Conservation (phyloP, 2,329 filamentous ascomycete species). For the Davidsoniella eucalypti region DNA sequence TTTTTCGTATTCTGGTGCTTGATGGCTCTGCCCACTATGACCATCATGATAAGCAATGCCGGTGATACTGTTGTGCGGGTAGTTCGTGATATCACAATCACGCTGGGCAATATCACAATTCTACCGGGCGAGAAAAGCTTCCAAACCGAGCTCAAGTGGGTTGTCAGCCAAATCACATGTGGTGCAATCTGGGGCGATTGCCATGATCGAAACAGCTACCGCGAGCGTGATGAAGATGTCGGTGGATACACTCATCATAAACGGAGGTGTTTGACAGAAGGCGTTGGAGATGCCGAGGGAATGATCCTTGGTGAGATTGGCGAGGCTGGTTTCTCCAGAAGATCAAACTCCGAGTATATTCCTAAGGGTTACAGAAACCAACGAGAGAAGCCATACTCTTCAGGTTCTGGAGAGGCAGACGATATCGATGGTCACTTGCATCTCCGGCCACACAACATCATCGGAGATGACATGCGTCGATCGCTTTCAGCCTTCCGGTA, state of each 20-base stretch:
- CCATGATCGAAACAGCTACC: neutral
- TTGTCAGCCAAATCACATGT: conserved; percentile 26
- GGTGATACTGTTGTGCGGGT: conserved; percentile 64
- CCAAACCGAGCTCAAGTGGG: conserved; percentile 27
- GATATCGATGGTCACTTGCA: neutral
- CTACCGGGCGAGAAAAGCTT: conserved; percentile 39
- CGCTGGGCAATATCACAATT: conserved; percentile 42
- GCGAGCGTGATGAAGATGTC: neutral
- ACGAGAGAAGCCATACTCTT: neutral
- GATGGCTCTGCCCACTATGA: conserved; percentile 74
- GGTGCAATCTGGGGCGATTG: conserved; percentile 24
- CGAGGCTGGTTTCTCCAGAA: neutral
- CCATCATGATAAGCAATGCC: conserved; percentile 68
- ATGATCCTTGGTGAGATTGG: conserved; percentile 3
- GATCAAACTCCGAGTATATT: neutral
- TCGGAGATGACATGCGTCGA: neutral
- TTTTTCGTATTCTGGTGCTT: conserved; percentile 94
- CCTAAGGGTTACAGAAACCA: neutral
- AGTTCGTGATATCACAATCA: conserved; percentile 37
- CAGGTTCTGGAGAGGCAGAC: neutral
- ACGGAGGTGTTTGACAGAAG: neutral
- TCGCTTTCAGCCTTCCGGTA: neutral
- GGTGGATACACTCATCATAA: conserved; percentile 4
- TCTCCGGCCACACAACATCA: conserved; percentile 2
- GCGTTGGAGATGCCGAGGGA: conserved; percentile 1